Evolutionary conservation across 331 rosid species (phyloP), one percentile per base, ranked within the genome.

Genomic region (Quercus phellos): DNA sequence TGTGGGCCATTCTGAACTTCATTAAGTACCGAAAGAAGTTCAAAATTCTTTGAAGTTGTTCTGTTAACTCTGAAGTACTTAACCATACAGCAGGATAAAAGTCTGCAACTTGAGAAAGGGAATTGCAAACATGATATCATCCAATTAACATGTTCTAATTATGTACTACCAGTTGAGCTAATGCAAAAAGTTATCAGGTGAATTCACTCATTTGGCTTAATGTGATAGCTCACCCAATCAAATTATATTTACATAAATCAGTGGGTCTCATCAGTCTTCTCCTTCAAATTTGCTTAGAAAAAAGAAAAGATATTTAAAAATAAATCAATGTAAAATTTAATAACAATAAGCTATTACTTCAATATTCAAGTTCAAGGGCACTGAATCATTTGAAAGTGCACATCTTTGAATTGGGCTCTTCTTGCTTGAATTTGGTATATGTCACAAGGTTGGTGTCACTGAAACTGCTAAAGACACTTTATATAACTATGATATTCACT

Each of bases 401-500:
- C 42, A 29, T 63, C 42, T 63, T 63, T 63, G n/a, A 17, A 9
- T 58, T 58, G 24, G 22, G 53, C 69, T 29, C 71, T 66, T 16
- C 43, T 63, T 27, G 71, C 21, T 26, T 38, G 24, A 55, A n/a
- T 26, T 56, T 67, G 35, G 4, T 51, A 35, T 26, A 46, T 67
- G 35, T 8, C 61, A 26, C 54, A 42, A 42, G 50, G 24, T 68
- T 68, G 9, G 29, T 46, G 75, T 53, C 26, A 68, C 66, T 71
- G 43, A 58, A 55, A 43, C 32, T 58, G 51, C 29, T 58, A 14
- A 70, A 30, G 12, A 8, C 13, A 18, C 60, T 71, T 77, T 27
- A 35, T 73, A 79, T 72, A 83, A 19, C 24, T 80, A 63, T 74
- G 73, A 60, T 59, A 63, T 76, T 79, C 74, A 74, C 75, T 63